Conservation (phyloP, 345 rosid genomes). For the Cochlearia excelsa region DNA sequence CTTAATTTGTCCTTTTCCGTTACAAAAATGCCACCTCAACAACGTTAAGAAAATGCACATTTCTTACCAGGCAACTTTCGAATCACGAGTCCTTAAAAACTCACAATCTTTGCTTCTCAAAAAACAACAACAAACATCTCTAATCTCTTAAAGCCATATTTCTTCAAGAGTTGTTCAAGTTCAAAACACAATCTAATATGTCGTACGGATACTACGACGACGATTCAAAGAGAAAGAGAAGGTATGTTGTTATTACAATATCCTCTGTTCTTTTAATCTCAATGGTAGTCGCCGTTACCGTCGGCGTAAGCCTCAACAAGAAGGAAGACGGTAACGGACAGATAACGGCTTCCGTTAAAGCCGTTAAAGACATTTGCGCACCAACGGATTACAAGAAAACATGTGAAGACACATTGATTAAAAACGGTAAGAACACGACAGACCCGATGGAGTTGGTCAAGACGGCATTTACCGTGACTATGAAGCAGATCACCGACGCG, state of each 20-base stretch:
- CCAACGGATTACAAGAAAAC: slow-evolving; percentile 55
- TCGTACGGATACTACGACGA: slow-evolving; percentile 29
- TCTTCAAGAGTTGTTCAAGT: slow-evolving; percentile 34
- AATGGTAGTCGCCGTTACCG: slow-evolving; percentile 52
- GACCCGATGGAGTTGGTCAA: slow-evolving; percentile 65
- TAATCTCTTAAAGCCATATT: not conserved
- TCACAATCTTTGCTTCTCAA: slow-evolving; percentile 6
- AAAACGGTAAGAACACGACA: slow-evolving; percentile 42
- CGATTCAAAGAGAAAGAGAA: slow-evolving; percentile 42
- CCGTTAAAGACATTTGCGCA: slow-evolving; percentile 62
- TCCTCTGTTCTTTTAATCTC: slow-evolving; percentile 51
- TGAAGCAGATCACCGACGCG: slow-evolving; percentile 44
- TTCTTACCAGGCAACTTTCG: slow-evolving; percentile 31
- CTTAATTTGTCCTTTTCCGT: slow-evolving; percentile 24
- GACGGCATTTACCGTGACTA: slow-evolving; percentile 45
- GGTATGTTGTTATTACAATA: slow-evolving; percentile 36
- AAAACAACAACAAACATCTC: slow-evolving; percentile 32
- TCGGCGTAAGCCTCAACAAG: slow-evolving; percentile 33
- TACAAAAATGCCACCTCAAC: slow-evolving; percentile 25
- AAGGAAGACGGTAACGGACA: slow-evolving; percentile 6
- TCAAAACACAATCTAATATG: slow-evolving; percentile 21
- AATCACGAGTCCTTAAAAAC: slow-evolving; percentile 33
- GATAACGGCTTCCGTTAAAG: slow-evolving; percentile 48
- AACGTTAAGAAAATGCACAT: slow-evolving; percentile 9
- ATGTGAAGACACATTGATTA: slow-evolving; percentile 47